Conservation (phyloP, 176 grass and related monocot species). For the Metroxylon sagu region DNA sequence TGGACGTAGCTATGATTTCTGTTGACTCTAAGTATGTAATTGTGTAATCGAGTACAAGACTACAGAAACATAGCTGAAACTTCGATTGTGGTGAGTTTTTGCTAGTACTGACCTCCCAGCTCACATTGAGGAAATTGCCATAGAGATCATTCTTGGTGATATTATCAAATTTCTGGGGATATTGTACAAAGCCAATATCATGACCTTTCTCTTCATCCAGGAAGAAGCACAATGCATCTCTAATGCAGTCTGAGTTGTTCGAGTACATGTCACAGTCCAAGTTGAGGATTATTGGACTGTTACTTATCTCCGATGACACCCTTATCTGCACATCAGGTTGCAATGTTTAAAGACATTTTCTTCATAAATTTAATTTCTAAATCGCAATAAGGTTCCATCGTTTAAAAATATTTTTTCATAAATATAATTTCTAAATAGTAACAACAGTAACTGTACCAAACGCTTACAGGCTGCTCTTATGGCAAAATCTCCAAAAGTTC, state of each 20-base stretch:
- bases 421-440: no score
- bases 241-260: conserved; percentile 55
- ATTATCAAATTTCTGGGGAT: conserved; percentile 64
- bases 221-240: conserved; percentile 63
- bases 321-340: conserved; percentile 41
- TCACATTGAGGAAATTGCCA: conserved; percentile 34
- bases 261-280: conserved; percentile 96
- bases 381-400: no score
- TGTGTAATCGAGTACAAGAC: no score
- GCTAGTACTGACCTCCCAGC: conserved; percentile 29
- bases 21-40: no score
- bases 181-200: conserved; percentile 61
- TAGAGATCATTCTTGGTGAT: conserved; percentile 64
- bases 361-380: no score
- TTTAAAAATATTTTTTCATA: no score
- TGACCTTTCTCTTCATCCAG: conserved; percentile 70
- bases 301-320: conserved; percentile 77
- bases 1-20: no score
- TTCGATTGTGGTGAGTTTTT: background rate
- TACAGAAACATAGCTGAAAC: no score
- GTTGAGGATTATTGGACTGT: conserved; percentile 69
- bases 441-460: no score
- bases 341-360: no score
- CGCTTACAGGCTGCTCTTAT: no score
- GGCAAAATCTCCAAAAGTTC: no score